phyloP scores from a whole-genome alignment of 2,329 filamentous ascomycete genomes.

The Chaetomium sp. region DNA sequence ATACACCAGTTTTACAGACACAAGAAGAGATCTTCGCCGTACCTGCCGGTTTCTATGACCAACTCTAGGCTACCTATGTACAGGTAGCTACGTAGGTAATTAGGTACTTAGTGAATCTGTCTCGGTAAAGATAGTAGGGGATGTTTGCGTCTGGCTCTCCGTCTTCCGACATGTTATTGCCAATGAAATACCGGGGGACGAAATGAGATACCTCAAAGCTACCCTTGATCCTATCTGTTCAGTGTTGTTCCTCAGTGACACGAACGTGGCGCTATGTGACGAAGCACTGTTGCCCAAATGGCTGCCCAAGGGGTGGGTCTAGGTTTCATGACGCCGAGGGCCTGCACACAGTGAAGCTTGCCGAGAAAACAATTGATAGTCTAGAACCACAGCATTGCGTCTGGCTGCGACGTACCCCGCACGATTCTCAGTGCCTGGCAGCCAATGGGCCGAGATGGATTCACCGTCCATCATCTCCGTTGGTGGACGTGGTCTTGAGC shows the following conservation, averaged over 20 bases:
- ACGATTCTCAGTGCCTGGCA: neutral
- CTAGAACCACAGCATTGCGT: neutral
- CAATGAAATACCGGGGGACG: too few relatives aligned
- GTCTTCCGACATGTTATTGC: too few relatives aligned
- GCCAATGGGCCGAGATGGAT: neutral
- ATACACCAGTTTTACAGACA: too few relatives aligned
- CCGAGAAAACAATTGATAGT: neutral
- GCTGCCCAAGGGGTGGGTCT: neutral
- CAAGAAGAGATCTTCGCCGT: too few relatives aligned
- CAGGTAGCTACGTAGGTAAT: too few relatives aligned
- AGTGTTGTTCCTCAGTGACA: neutral
- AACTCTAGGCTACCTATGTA: too few relatives aligned
- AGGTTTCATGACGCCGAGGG: neutral
- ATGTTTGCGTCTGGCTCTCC: too few relatives aligned
- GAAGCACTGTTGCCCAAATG: neutral
- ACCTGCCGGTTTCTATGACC: too few relatives aligned
- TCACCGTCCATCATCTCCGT: neutral
- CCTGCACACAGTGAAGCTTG: neutral
- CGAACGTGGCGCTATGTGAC: neutral
- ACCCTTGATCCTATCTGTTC: neutral
- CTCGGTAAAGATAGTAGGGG: too few relatives aligned
- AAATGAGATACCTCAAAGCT: neutral
- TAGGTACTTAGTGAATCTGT: too few relatives aligned
- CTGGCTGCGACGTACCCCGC: neutral
- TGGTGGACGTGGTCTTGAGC: neutral